These are phyloP conservation scores for Paralagenidium karlingii DNA, from an alignment of 352 stramenopile genomes.

Conservation along the genomic window DNA sequence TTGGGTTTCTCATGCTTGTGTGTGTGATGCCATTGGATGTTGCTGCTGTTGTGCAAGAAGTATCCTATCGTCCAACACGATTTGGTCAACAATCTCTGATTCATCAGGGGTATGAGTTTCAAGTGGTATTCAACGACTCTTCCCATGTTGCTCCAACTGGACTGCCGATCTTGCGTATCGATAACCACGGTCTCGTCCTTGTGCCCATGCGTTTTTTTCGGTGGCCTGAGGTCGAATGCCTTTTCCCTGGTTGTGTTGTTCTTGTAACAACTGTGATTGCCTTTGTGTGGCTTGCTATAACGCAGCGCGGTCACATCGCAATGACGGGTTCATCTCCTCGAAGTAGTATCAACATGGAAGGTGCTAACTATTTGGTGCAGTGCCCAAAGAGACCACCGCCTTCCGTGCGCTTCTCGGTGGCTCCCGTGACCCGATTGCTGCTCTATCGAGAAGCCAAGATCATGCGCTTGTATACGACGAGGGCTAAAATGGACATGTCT, in stretches of 20 bases:
- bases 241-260: too few species aligned
- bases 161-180: too few species aligned
- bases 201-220: too few species aligned
- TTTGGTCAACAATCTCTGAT: slow-evolving; percentile 5
- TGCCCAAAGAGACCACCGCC: slow-evolving; percentile 11
- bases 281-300: too few species aligned
- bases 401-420: slow-evolving; percentile 7
- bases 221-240: too few species aligned
- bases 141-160: too few species aligned
- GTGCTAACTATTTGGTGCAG: slow-evolving; percentile 6
- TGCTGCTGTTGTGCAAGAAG: slow-evolving; percentile 30
- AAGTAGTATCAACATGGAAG: slow-evolving; percentile 6
- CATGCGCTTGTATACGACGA: slow-evolving; percentile 26
- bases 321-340: neutral
- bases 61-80: slow-evolving; percentile 16
- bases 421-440: too few species aligned
- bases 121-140: too few species aligned
- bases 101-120: slow-evolving; percentile 4
- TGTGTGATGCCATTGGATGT: slow-evolving; percentile 33
- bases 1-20: slow-evolving; percentile 31
- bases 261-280: too few species aligned
- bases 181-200: too few species aligned
- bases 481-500: slow-evolving; percentile 15
- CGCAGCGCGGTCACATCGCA: slow-evolving; percentile 6
- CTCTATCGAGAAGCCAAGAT: too few species aligned